Evolutionary conservation across 352 stramenopile species (phyloP).

Genomic region (Globisporangium middletonii): DNA sequence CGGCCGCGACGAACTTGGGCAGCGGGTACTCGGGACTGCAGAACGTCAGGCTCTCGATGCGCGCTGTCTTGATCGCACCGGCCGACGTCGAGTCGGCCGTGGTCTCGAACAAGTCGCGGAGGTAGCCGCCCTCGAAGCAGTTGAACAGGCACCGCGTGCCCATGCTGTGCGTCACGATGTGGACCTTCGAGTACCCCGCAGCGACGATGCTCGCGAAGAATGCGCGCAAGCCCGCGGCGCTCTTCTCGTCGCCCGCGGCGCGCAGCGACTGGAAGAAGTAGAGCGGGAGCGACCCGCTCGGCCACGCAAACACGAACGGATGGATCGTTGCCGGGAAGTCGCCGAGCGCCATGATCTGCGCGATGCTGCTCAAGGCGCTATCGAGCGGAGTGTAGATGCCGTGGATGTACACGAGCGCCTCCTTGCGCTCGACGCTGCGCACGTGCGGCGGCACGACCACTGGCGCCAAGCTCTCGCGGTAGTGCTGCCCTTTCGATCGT

Average conservation of each 20-base stretch:
- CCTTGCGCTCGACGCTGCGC: conserved; percentile 1
- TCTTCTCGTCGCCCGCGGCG: conserved; percentile 8
- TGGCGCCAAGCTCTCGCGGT: conserved; percentile 10
- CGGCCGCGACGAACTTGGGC: conserved; percentile 30
- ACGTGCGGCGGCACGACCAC: background rate
- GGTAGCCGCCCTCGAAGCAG: conserved; percentile 12
- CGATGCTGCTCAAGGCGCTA: conserved; percentile 14
- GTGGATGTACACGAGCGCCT: conserved; percentile 21
- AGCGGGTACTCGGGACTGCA: conserved; percentile 61
- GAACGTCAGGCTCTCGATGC: conserved; percentile 31
- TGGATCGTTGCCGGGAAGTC: conserved; percentile 16
- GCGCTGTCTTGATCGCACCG: conserved; percentile 3
- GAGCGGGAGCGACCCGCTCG: conserved; percentile 15
- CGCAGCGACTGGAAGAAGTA: conserved; percentile 15
- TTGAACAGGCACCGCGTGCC: conserved; percentile 17
- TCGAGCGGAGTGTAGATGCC: conserved; percentile 17
- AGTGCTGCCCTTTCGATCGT: conserved; percentile 14
- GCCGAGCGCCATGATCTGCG: conserved; percentile 18
- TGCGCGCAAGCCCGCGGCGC: conserved; percentile 10
- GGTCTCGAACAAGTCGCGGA: conserved; percentile 14
- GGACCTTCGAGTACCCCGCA: conserved; percentile 19
- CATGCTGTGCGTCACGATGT: conserved; percentile 21
- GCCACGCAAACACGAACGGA: conserved; percentile 21
- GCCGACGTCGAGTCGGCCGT: conserved; percentile 1
- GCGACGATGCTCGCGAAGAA: conserved; percentile 19